Conservation (phyloP, 2,329 filamentous ascomycete species). For the Phyllosticta citribraziliensis region DNA sequence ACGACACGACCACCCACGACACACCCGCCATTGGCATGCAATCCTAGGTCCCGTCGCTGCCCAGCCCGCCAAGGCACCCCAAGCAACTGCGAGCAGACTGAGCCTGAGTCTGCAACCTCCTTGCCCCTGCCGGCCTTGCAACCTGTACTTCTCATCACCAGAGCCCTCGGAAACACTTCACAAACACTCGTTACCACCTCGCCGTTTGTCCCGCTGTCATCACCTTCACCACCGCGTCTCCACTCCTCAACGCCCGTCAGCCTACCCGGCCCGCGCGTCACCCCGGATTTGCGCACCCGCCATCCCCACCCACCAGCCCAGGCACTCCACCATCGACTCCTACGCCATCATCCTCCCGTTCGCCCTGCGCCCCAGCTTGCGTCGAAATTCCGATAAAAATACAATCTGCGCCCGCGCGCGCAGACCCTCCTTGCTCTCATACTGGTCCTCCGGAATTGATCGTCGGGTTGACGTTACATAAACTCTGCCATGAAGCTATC, state of each 20-base stretch:
- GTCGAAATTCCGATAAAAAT: neutral
- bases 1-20: neutral
- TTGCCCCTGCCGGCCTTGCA: neutral
- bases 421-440: neutral
- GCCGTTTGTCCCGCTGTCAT: neutral
- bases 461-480: neutral
- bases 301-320: slow-evolving; percentile 3
- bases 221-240: neutral
- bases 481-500: slow-evolving; percentile 23
- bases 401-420: neutral
- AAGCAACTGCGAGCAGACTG: neutral
- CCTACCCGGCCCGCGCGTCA: neutral
- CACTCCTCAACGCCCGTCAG: neutral
- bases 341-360: neutral
- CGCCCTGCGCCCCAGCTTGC: neutral
- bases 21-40: neutral
- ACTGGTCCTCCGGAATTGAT: neutral
- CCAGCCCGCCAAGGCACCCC: neutral
- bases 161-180: neutral
- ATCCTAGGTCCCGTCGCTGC: neutral
- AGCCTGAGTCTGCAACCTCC: neutral
- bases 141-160: neutral
- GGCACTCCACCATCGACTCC: slow-evolving; percentile 3
- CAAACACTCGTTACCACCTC: neutral
- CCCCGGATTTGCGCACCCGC: slow-evolving; percentile 10